These are phyloP conservation scores for Luzula sylvatica DNA, from an alignment of 176 grass and related monocot genomes.

Conservation along the genomic window DNA sequence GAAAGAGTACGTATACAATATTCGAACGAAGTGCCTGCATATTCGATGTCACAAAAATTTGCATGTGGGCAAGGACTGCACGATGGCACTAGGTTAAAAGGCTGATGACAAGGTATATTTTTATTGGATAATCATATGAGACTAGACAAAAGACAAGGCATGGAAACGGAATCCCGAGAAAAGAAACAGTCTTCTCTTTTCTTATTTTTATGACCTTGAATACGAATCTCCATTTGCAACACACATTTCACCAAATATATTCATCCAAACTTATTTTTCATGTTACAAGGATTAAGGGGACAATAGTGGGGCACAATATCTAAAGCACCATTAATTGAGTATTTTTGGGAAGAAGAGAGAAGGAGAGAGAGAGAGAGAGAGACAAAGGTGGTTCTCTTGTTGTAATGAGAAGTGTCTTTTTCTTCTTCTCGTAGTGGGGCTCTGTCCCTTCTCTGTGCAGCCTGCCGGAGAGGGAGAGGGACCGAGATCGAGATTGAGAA, in stretches of 20 bases:
- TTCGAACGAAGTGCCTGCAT: too few relatives aligned
- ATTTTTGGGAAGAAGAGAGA: not conserved
- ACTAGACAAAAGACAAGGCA: too few relatives aligned
- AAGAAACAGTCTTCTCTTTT: too few relatives aligned
- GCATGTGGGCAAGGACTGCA: slow-evolving; percentile 13
- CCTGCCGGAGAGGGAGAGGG: slow-evolving; percentile 20
- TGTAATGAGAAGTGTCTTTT: not conserved
- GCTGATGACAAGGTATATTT: slow-evolving; percentile 15
- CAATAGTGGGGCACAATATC: not conserved
- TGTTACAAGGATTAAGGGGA: not conserved
- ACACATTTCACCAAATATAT: too few relatives aligned
- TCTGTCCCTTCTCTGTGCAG: slow-evolving; percentile 23
- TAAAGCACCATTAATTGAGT: not conserved
- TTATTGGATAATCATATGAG: slow-evolving; percentile 13
- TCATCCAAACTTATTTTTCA: too few relatives aligned
- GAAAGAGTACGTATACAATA: too few relatives aligned
- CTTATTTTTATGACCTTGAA: too few relatives aligned
- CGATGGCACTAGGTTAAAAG: slow-evolving; percentile 11
- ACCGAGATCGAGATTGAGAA: slow-evolving; percentile 14
- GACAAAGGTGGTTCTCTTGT: slow-evolving; percentile 17
- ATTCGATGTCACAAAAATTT: not conserved
- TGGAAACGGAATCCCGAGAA: too few relatives aligned
- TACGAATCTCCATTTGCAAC: too few relatives aligned
- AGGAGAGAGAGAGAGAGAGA: not conserved
- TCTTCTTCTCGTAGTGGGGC: not conserved